Percentiles rank a stretch among this genome's conserved stretches.
Evolutionary conservation across 345 rosid species (phyloP).

Genomic region (Gynandropsis gynandra): DNA sequence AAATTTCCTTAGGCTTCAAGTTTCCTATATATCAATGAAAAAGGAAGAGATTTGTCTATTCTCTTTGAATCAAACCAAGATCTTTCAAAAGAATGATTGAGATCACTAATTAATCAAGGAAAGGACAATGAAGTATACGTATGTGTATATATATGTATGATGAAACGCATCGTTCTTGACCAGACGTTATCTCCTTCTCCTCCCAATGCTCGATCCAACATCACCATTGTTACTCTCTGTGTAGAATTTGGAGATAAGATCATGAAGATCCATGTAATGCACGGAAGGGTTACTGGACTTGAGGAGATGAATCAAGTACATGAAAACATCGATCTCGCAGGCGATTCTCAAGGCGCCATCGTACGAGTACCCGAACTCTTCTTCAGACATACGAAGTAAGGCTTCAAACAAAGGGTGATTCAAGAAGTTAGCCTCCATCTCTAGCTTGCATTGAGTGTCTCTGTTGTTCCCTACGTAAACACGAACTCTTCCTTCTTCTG

Average conservation of each 20-base stretch:
- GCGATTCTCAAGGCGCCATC: conserved; percentile 44
- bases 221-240: not conserved
- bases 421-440: conserved; percentile 37
- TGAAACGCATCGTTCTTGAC: no score
- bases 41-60: not conserved
- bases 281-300: conserved; percentile 25
- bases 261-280: conserved; percentile 34
- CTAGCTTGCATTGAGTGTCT: conserved; percentile 32
- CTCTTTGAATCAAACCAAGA: not conserved
- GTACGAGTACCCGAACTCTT: conserved; percentile 46
- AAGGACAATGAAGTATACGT: not conserved
- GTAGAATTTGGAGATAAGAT: conserved; percentile 27
- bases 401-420: conserved; percentile 48
- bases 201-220: not conserved
- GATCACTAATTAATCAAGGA: no score
- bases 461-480: conserved; percentile 39
- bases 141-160: no score
- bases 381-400: conserved; percentile 34
- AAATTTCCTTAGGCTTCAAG: no score
- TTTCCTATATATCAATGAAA: no score
- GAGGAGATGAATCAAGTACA: conserved; percentile 35
- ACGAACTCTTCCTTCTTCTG: conserved; percentile 34
- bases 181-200: no score
- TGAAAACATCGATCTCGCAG: conserved; percentile 41
- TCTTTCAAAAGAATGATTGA: not conserved